Percentiles rank a stretch among this genome's conserved stretches.
These are phyloP conservation scores for Daldinia concentrica DNA, from an alignment of 495 filamentous ascomycete genomes.

Conservation along the genomic window DNA sequence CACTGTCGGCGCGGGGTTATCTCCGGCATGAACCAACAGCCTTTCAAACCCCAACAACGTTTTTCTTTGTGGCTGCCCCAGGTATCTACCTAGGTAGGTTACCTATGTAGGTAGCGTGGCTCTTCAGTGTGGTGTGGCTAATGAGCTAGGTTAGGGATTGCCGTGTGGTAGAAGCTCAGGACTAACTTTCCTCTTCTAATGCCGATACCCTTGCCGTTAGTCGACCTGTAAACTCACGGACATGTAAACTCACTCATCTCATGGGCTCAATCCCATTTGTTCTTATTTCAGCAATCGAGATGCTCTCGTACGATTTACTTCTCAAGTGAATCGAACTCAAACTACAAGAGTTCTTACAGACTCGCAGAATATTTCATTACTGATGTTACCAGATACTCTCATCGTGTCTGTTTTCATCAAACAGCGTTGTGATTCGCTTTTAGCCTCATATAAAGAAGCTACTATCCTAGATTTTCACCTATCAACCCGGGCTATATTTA, in stretches of 20 bases:
- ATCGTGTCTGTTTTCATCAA: slow-evolving; percentile 5
- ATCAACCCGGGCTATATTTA: neutral
- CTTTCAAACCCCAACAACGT: neutral
- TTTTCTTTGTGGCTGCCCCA: neutral
- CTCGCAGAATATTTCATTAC: slow-evolving; percentile 20
- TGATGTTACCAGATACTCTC: neutral
- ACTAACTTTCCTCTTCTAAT: slow-evolving; percentile 38
- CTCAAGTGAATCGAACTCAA: neutral
- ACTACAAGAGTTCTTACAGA: neutral
- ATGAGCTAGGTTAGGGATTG: neutral
- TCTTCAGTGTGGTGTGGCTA: slow-evolving; percentile 14
- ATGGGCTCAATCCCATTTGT: slow-evolving; percentile 32
- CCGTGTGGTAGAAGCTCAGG: slow-evolving; percentile 9
- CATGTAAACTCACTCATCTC: neutral
- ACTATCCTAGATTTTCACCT: neutral
- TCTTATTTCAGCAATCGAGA: slow-evolving; percentile 6
- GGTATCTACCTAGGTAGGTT: slow-evolving; percentile 4
- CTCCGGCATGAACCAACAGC: slow-evolving; percentile 6
- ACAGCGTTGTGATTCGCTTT: neutral
- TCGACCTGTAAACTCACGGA: slow-evolving; percentile 1
- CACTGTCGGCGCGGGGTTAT: slow-evolving; percentile 32
- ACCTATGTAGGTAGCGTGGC: neutral
- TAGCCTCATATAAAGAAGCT: neutral
- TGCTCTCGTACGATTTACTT: slow-evolving; percentile 25
- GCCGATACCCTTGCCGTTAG: slow-evolving; percentile 44